These are phyloP conservation scores for Ophioceras dolichostomum DNA, from an alignment of 2,329 filamentous ascomycete genomes.

Conservation along the genomic window DNA sequence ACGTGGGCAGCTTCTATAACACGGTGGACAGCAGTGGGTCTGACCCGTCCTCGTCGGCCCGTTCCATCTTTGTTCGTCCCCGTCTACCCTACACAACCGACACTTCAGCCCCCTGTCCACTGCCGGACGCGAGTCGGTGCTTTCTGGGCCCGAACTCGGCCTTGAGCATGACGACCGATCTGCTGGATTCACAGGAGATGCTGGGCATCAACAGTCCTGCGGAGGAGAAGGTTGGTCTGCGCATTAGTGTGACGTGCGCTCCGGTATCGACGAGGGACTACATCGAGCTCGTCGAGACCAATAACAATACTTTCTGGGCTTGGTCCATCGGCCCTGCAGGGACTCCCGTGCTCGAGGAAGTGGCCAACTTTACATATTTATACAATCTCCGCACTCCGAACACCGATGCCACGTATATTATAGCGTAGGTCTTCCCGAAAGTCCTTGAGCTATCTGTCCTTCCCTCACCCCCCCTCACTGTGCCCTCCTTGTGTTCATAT, in stretches of 20 bases:
- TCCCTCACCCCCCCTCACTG: neutral
- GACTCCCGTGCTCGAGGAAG: too few relatives aligned
- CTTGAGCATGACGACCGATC: neutral
- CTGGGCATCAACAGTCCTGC: conserved; percentile 3
- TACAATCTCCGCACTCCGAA: neutral
- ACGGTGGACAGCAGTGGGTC: too few relatives aligned
- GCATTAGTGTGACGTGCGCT: too few relatives aligned
- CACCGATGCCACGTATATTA: too few relatives aligned
- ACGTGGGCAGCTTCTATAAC: conserved; percentile 2
- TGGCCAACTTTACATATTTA: too few relatives aligned
- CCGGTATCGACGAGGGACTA: too few relatives aligned
- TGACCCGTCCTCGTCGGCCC: neutral
- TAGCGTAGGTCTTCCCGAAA: too few relatives aligned
- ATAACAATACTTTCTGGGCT: neutral
- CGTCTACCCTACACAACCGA: neutral
- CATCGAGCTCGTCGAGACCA: neutral
- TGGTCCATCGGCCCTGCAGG: neutral
- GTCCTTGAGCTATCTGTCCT: neutral
- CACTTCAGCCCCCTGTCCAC: conserved; percentile 1
- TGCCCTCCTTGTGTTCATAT: neutral
- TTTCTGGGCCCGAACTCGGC: neutral
- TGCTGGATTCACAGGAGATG: conserved; percentile 1
- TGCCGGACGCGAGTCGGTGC: neutral
- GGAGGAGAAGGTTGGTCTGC: too few relatives aligned
- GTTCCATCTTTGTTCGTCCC: neutral